Evolutionary conservation across 805 yeast species (phyloP).

Genomic region (Sugiyamaella mastotermitis): DNA sequence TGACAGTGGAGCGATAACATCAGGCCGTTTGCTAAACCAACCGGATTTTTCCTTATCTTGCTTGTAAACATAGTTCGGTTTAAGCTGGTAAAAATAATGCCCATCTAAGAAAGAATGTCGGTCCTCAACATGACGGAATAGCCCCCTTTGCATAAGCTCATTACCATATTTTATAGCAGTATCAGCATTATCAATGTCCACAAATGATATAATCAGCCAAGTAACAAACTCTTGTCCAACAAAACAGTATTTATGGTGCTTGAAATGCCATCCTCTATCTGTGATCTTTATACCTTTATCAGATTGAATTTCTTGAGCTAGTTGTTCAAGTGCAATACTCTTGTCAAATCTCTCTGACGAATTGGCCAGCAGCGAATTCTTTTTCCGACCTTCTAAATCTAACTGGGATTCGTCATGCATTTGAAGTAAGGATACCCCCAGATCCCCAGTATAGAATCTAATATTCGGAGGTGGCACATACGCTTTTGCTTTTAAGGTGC

Average conservation of each 20-base stretch:
- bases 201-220: conserved; percentile 76
- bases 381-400: conserved; percentile 25
- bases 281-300: conserved; percentile 58
- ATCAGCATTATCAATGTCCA: conserved; percentile 74
- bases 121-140: conserved; percentile 76
- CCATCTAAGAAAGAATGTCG: conserved; percentile 88
- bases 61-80: conserved; percentile 43
- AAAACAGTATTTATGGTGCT: conserved; percentile 68
- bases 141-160: conserved; percentile 58
- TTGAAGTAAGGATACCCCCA: conserved; percentile 58
- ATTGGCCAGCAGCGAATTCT: conserved; percentile 33
- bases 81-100: conserved; percentile 77
- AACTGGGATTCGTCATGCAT: conserved; percentile 36
- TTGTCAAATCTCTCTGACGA: conserved; percentile 38
- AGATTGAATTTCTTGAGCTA: conserved; percentile 65
- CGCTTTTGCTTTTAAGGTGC: conserved; percentile 29
- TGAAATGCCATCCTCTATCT: conserved; percentile 90
- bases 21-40: conserved; percentile 18
- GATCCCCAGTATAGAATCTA: conserved; percentile 79
- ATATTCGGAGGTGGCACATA: conserved; percentile 63
- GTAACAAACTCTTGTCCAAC: conserved; percentile 79
- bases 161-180: conserved; percentile 82
- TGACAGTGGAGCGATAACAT: background rate
- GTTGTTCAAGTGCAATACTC: conserved; percentile 41
- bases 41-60: conserved; percentile 19